Evolutionary conservation across 495 filamentous ascomycete species (phyloP).

Genomic region (Glarea lozoyensis): DNA sequence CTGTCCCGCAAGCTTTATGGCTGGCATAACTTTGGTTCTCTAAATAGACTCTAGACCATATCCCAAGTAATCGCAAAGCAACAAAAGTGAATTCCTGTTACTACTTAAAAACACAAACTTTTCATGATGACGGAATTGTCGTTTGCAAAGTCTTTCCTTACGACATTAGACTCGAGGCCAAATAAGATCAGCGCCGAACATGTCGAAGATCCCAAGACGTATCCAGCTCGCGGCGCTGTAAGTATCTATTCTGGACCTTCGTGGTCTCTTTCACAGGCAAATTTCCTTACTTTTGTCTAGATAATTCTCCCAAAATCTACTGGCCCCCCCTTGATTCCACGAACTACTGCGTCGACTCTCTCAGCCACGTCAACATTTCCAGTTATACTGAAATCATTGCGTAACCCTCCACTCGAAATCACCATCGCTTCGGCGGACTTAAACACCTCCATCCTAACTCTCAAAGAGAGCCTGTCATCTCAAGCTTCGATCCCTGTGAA

Average conservation of each 20-base stretch:
- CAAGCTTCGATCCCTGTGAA: constrained; percentile 43
- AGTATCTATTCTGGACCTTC: constrained; percentile 24
- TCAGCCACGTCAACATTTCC: constrained; percentile 41
- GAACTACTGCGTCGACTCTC: constrained; percentile 21
- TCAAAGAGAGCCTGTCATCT: constrained; percentile 54
- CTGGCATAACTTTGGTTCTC: neutral
- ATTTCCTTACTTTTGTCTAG: constrained; percentile 19
- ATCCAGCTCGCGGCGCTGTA: constrained; percentile 64
- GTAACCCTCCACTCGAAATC: constrained; percentile 60
- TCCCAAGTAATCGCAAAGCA: too few relatives aligned
- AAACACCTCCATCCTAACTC: constrained; percentile 59
- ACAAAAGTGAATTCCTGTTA: too few relatives aligned
- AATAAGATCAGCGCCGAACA: constrained; percentile 74
- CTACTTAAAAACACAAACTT: neutral
- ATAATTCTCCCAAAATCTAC: constrained; percentile 38
- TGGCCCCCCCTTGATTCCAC: constrained; percentile 37
- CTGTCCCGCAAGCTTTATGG: neutral
- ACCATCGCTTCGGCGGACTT: constrained; percentile 47
- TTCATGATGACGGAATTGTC: constrained; percentile 69
- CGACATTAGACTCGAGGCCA: constrained; percentile 64
- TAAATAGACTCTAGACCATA: too few relatives aligned
- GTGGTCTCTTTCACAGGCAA: constrained; percentile 1
- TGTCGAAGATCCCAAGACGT: constrained; percentile 70
- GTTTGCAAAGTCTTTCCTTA: constrained; percentile 78
- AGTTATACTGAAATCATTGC: constrained; percentile 62